Conservation (phyloP, 2,329 filamentous ascomycete genomes). For the Acarospora socialis region DNA sequence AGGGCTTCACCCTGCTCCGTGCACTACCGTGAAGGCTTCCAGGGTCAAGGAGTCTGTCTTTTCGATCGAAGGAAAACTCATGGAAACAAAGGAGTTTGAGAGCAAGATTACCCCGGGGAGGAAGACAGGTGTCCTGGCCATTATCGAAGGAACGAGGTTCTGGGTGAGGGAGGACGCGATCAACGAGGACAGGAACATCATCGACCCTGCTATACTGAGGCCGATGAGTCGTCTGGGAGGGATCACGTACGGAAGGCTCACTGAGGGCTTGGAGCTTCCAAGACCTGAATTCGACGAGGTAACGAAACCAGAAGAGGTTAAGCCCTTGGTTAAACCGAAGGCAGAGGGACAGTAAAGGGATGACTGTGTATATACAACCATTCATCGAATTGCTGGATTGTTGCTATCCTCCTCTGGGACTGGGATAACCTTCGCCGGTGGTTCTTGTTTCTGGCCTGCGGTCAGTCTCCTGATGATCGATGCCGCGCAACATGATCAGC, state of each 20-base stretch:
- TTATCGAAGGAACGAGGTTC: conserved; percentile 74
- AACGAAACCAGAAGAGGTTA: conserved; percentile 8
- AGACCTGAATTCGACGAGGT: conserved; percentile 30
- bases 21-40: conserved; percentile 51
- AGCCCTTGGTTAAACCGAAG: conserved; percentile 9
- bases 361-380: too few species aligned
- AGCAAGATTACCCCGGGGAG: conserved; percentile 54
- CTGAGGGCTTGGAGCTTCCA: conserved; percentile 57
- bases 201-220: conserved; percentile 62
- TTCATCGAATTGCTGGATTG: too few species aligned
- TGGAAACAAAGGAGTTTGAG: conserved; percentile 64
- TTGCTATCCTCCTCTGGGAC: too few species aligned
- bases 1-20: conserved; percentile 57
- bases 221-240: conserved; percentile 71
- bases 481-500: too few species aligned
- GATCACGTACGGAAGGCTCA: conserved; percentile 64
- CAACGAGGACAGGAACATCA: conserved; percentile 57
- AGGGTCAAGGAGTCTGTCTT: conserved; percentile 74
- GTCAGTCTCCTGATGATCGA: too few species aligned
- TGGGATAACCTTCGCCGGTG: too few species aligned
- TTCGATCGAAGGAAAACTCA: conserved; percentile 64
- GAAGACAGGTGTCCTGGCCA: conserved; percentile 58
- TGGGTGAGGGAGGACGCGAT: conserved; percentile 84
- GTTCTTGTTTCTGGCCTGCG: too few species aligned
- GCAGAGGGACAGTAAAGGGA: conserved; percentile 9